Base-by-base conservation (phyloP, 148 eudicot species). In the Cornus suecica region DNA sequence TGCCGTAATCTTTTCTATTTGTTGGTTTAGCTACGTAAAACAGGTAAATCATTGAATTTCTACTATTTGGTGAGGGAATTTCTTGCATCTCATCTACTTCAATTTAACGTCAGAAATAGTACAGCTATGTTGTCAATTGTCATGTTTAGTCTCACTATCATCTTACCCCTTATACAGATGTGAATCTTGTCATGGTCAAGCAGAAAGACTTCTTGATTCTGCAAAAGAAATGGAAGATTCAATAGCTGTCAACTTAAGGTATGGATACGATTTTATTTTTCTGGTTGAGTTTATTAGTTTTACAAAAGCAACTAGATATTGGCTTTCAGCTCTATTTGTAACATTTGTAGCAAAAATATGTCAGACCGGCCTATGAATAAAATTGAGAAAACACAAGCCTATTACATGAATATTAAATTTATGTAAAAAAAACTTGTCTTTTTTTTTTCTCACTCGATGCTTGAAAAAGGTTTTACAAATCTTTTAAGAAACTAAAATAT, bases 201-300 rank as follows among this genome's bases (percentile, higher is more conserved):
- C 99, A 74, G 99, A 95, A 84, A 90, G 97, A 72, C 99, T 95
- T 80, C 96, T 95, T 73, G 97, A 95, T 84, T 95, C 97, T 76
- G 99, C 99, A 70, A 95, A 83, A 85, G 99, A 95, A 80, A 95
- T 95, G 99, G 99, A 95, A 87, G 99, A 95, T 83, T 95, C 99
- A 1, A 90, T 95, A 79, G 89, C 99, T 68, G 99, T 95, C 76
- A 92, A 95, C 85, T 81, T 95, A 71, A 95, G 99, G 99, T 95
- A 80, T 69, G 84, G 75, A 58, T 29, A 25, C 78, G 31, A 32
- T 23, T 67, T 15, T 27, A 18, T 66, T 52, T 13, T 74, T 61
- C 61, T 51, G 52, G 24, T 45, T 60, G 65, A 2, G 14, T 37
- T 34, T 69, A 5, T 58, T 34, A 60, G n/a, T 31, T 61, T 58